These are phyloP conservation scores for Camelina laxa DNA, from an alignment of 345 rosid species.

Conservation along the genomic window DNA sequence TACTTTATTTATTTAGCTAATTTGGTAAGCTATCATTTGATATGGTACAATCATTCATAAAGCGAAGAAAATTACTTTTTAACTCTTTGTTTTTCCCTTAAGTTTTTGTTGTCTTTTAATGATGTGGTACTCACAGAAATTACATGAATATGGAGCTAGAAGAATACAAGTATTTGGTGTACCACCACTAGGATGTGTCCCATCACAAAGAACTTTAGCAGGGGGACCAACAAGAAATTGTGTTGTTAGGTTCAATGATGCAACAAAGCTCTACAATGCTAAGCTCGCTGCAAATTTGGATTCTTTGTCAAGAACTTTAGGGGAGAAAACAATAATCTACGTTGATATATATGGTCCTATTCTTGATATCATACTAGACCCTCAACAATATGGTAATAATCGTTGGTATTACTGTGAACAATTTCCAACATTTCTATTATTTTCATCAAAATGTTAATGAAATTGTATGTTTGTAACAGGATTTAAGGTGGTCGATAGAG, in stretches of 20 bases:
- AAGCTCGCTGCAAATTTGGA: slow-evolving; percentile 26
- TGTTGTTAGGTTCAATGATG: slow-evolving; percentile 35
- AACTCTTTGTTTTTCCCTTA: background rate
- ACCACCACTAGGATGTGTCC: slow-evolving; percentile 45
- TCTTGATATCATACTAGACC: slow-evolving; percentile 52
- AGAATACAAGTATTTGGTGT: slow-evolving; percentile 39
- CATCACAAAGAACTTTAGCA: slow-evolving; percentile 45
- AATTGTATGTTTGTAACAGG: slow-evolving; percentile 44
- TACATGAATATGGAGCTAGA: slow-evolving; percentile 39
- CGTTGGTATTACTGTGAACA: background rate
- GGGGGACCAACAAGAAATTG: slow-evolving; percentile 40
- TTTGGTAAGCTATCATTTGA: slow-evolving; percentile 1
- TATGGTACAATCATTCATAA: slow-evolving; percentile 29
- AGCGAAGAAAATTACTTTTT: slow-evolving; percentile 8
- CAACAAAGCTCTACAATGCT: slow-evolving; percentile 39
- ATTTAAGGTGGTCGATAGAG: slow-evolving; percentile 52
- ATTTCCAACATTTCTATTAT: background rate
- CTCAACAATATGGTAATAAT: slow-evolving; percentile 55
- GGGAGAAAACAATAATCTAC: slow-evolving; percentile 39
- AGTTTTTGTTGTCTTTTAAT: background rate
- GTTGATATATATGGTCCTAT: slow-evolving; percentile 51
- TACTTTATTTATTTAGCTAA: background rate
- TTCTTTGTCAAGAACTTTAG: slow-evolving; percentile 33
- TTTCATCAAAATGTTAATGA: background rate
- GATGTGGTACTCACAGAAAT: slow-evolving; percentile 27